These are phyloP conservation scores for Naegleria fowleri DNA, from an alignment of 208 protist species.

Conservation along the genomic window DNA sequence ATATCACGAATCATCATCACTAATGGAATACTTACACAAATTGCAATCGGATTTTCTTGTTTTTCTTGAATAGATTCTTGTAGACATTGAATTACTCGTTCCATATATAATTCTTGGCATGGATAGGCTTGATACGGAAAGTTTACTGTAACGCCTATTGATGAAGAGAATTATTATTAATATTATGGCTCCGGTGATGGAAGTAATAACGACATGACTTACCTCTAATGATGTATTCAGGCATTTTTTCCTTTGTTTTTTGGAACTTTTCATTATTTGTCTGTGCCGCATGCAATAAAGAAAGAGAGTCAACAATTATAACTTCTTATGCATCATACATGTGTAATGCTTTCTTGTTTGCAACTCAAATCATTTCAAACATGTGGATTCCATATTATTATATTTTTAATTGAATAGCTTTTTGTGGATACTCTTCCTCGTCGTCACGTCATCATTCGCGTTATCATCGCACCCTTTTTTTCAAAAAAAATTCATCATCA, in stretches of 20 bases:
- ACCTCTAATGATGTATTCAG: neutral
- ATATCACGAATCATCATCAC: neutral
- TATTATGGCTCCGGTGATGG: neutral
- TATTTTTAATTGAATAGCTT: too few relatives aligned
- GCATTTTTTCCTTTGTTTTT: neutral
- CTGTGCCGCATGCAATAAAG: too few relatives aligned
- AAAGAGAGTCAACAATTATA: too few relatives aligned
- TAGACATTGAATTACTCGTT: constrained; percentile 42
- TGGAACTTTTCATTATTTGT: neutral
- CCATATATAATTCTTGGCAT: constrained; percentile 89
- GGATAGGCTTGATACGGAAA: constrained; percentile 87
- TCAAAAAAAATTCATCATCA: too few relatives aligned
- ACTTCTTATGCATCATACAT: too few relatives aligned
- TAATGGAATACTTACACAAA: neutral
- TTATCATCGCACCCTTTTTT: too few relatives aligned
- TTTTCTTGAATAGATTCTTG: neutral
- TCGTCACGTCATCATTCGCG: too few relatives aligned
- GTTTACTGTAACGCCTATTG: constrained; percentile 30
- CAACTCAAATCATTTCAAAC: too few relatives aligned
- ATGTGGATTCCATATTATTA: too few relatives aligned
- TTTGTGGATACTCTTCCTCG: too few relatives aligned
- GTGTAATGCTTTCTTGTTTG: too few relatives aligned
- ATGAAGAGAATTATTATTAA: too few relatives aligned
- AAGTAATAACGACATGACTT: neutral
- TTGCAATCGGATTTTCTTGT: neutral